Percentiles rank a stretch among this genome's conserved stretches.
Evolutionary conservation across 164 flowering plant genomes (phyloP).

Genomic region (Paratinospora sagittata): DNA sequence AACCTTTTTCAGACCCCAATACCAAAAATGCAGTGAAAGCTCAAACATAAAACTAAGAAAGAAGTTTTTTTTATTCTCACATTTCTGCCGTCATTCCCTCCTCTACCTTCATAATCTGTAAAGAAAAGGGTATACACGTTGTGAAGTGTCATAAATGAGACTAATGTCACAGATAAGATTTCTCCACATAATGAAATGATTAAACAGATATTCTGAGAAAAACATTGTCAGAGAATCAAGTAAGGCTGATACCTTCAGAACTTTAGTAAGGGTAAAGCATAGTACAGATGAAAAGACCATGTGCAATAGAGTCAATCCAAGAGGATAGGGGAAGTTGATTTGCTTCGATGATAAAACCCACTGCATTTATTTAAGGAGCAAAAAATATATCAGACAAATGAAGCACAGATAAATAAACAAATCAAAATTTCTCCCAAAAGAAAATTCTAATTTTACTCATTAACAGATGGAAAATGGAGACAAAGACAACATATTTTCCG

Average conservation of each 20-base stretch:
- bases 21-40: background rate
- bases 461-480: background rate
- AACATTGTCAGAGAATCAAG: background rate
- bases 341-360: conserved; percentile 98
- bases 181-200: background rate
- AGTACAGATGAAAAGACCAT: conserved; percentile 96
- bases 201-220: background rate
- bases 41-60: background rate
- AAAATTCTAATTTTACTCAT: background rate
- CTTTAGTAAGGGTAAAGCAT: conserved; percentile 74
- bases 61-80: conserved; percentile 37
- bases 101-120: conserved; percentile 78
- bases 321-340: conserved; percentile 96
- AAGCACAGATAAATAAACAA: background rate
- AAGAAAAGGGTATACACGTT: conserved; percentile 11
- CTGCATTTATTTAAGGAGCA: conserved; percentile 38
- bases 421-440: background rate
- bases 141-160: conserved; percentile 2
- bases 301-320: conserved; percentile 90
- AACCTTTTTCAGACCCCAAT: background rate
- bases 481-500: too few species aligned
- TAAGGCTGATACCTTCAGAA: conserved; percentile 71
- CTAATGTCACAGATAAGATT: background rate
- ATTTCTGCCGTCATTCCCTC: conserved; percentile 91
- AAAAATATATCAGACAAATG: conserved; percentile 15